These are phyloP conservation scores for Chalara sp. DNA, from an alignment of 2,329 filamentous ascomycete species.

Conservation along the genomic window DNA sequence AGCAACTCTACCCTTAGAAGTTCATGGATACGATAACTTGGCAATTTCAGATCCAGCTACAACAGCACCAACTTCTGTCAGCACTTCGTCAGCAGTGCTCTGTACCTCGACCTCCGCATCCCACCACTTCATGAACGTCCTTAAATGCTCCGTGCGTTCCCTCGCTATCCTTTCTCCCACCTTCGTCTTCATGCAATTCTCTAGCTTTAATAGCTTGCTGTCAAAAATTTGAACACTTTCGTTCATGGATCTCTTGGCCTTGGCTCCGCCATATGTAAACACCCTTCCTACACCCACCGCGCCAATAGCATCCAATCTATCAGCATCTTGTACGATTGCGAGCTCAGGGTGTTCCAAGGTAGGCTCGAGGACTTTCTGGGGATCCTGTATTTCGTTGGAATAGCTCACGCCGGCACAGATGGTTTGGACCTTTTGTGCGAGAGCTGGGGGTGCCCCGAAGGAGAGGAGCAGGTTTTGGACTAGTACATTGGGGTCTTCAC, in stretches of 20 bases:
- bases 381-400: slow-evolving; percentile 63
- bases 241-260: slow-evolving; percentile 44
- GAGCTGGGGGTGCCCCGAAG: slow-evolving; percentile 45
- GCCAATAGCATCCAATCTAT: slow-evolving; percentile 85
- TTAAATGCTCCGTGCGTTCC: slow-evolving; percentile 43
- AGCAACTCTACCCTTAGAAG: too few species aligned
- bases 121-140: slow-evolving; percentile 49
- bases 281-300: slow-evolving; percentile 74
- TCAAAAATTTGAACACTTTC: slow-evolving; percentile 65
- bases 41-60: too few species aligned
- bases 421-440: slow-evolving; percentile 62
- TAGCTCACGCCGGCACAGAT: slow-evolving; percentile 76
- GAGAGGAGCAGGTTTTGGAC: slow-evolving; percentile 48
- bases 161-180: slow-evolving; percentile 43
- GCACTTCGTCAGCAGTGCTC: too few species aligned
- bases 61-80: too few species aligned
- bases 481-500: slow-evolving; percentile 46
- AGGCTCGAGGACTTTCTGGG: slow-evolving; percentile 49
- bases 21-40: too few species aligned
- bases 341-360: slow-evolving; percentile 64
- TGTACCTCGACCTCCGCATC: too few species aligned
- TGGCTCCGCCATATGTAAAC: slow-evolving; percentile 70
- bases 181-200: slow-evolving; percentile 54
- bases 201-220: slow-evolving; percentile 58
- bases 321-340: slow-evolving; percentile 84